Base-by-base conservation (phyloP, 2,329 filamentous ascomycete species). In the Fusarium coicis region DNA sequence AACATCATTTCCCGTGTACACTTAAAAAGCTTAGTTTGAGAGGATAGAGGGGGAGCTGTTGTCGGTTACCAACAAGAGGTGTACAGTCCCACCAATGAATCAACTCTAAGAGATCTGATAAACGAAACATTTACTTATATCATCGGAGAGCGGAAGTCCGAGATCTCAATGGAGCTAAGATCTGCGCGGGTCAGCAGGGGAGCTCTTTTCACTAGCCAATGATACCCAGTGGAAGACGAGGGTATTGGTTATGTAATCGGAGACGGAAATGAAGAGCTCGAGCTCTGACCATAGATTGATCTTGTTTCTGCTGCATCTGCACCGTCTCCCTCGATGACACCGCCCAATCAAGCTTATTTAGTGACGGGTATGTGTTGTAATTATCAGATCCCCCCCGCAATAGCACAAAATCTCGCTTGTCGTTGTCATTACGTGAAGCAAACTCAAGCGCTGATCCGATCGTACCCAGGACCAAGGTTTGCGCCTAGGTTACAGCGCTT, bases 221-320 rank as follows among this genome's bases (percentile, higher is more conserved):
- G 0, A 10, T 2, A 28, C 1, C 1, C 5, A 1, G 2, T 0
- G 0, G 2, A 5, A 5, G 1, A 0, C 7, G 12, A 7, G 2
- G 19, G 2, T 23, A 0, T 18, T 3, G 4, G 6, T 57, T 57
- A 57, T 36, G 55, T 57, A 57, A 57, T 50, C 42, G 55, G 55
- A 19, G 42, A 50, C 55, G 55, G 55, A 57, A 50, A 50, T 57
- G 32, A 37, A 19, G 4, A 2, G 10, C 7, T 16, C 4, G 32
- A 57, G 55, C 55, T 50, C 55, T 50, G 42, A 57, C 55, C 55
- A 37, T 8, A 57, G 42, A 42, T 57, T 37, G 32, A 49, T 50
- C 55, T 57, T 50, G 55, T 50, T 57, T 57, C 55, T 50, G n/a
- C 23, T 28, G 42, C 42, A 57, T 57, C 19, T 37, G 23, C 55